These are phyloP conservation scores for Daldinia bambusicola DNA, from an alignment of 495 filamentous ascomycete species.

Conservation along the genomic window DNA sequence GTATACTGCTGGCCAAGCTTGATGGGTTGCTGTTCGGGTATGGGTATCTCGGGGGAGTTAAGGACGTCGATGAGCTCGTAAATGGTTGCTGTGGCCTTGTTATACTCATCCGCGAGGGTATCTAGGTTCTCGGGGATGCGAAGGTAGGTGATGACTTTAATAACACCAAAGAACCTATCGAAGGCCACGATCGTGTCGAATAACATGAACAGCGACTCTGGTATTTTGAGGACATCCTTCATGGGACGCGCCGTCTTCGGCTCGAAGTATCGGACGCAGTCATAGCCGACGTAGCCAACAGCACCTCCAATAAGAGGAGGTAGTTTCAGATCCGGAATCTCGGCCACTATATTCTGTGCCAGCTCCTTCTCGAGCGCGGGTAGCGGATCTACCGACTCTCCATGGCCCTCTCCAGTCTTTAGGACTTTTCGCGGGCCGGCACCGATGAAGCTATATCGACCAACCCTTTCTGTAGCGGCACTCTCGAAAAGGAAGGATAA, in stretches of 20 bases:
- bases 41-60: slow-evolving; percentile 74
- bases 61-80: slow-evolving; percentile 73
- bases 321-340: slow-evolving; percentile 80
- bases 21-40: slow-evolving; percentile 81
- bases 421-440: slow-evolving; percentile 87
- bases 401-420: slow-evolving; percentile 88
- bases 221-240: slow-evolving; percentile 87
- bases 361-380: slow-evolving; percentile 83
- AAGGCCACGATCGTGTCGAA: slow-evolving; percentile 96
- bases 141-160: slow-evolving; percentile 93
- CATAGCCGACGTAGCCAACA: slow-evolving; percentile 96
- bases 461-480: slow-evolving; percentile 90
- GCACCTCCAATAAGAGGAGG: slow-evolving; percentile 91
- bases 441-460: slow-evolving; percentile 94
- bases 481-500: slow-evolving; percentile 93
- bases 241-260: slow-evolving; percentile 87
- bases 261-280: slow-evolving; percentile 97
- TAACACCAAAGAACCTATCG: slow-evolving; percentile 90
- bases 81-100: slow-evolving; percentile 69
- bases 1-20: slow-evolving; percentile 76
- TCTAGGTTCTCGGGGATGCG: slow-evolving; percentile 66
- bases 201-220: slow-evolving; percentile 96
- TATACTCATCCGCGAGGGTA: slow-evolving; percentile 64
- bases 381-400: slow-evolving; percentile 82
- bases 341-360: slow-evolving; percentile 75